These are phyloP conservation scores for Lasiosphaeria ovina DNA, from an alignment of 495 filamentous ascomycete genomes.

Conservation along the genomic window DNA sequence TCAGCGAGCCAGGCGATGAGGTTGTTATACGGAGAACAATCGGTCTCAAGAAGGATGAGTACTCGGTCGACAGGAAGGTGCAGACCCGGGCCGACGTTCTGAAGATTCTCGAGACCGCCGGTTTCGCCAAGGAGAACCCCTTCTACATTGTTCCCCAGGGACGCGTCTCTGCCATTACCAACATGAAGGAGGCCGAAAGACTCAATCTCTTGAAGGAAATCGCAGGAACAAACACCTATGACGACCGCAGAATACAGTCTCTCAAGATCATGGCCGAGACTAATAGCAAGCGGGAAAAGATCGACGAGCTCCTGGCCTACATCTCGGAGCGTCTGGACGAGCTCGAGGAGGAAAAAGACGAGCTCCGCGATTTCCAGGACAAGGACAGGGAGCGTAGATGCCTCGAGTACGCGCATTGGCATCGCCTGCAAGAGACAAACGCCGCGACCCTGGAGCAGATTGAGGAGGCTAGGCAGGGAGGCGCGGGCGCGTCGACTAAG, in stretches of 20 bases:
- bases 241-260: slow-evolving; percentile 82
- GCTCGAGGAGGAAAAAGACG: slow-evolving; percentile 95
- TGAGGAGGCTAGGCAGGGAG: slow-evolving; percentile 75
- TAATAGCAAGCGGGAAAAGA: slow-evolving; percentile 88
- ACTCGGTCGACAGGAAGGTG: slow-evolving; percentile 92
- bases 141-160: slow-evolving; percentile 99
- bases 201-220: slow-evolving; percentile 93
- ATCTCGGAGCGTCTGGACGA: slow-evolving; percentile 87
- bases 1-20: slow-evolving; percentile 89
- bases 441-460: slow-evolving; percentile 74
- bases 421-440: slow-evolving; percentile 80
- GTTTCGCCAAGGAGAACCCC: slow-evolving; percentile 95
- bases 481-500: slow-evolving; percentile 78
- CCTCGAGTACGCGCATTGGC: slow-evolving; percentile 91
- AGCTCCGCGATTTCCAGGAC: slow-evolving; percentile 86
- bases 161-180: slow-evolving; percentile 91
- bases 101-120: slow-evolving; percentile 92
- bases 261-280: slow-evolving; percentile 97
- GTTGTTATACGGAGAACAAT: slow-evolving; percentile 90
- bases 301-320: slow-evolving; percentile 85
- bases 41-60: slow-evolving; percentile 97
- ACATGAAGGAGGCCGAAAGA: slow-evolving; percentile 94
- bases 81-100: slow-evolving; percentile 93
- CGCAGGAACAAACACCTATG: slow-evolving; percentile 94
- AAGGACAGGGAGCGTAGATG: slow-evolving; percentile 92